Base-by-base conservation (phyloP, 306 rosid genomes). In the Quercus gilva region DNA sequence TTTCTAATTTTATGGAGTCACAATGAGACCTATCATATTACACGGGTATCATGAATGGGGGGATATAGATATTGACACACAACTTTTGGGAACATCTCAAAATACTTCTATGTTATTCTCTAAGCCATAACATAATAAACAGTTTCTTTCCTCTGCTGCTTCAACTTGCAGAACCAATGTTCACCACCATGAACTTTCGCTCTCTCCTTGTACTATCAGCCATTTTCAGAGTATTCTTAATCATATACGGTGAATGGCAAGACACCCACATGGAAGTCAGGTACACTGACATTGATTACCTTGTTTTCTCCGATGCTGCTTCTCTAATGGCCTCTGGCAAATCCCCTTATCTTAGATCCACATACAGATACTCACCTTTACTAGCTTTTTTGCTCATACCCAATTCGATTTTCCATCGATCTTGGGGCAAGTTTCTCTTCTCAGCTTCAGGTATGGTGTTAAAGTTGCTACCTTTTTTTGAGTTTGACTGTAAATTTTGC, bases 201-300 rank as follows among this genome's bases (percentile, higher is more conserved):
- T 74, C 85, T 21, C 74, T 94, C 71, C 76, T 94, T 17, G 5
- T 77, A 7, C 35, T 85, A 74, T 94, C 97, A n/a, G 89, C 98
- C 61, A 69, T 88, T 35, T 83, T 95, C 31, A 90, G 98, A 21
- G 68, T 83, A 67, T 72, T 83, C 61, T 82, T 93, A 29, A 91
- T 93, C 76, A 18, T 91, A 15, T 95, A 91, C 61, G 97, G 99
- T 53, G 99, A 91, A 81, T 95, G 97, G 98, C 98, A 95, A 84
- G 99, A 95, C 79, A 77, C 91, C 20, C 92, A 95, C 77, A 85
- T 95, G 96, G 97, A 95, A 69, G 99, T 91, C 59, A 82, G 96
- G 65, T 91, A 90, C 84, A 95, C 98, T 15, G 99, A 95, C 65
- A 88, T 91, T 68, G 99, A 95, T 81, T 95, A 95, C 89, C 60